Evolutionary conservation across 2,329 filamentous ascomycete genomes (phyloP), one percentile per base, ranked within the genome.

Genomic region (Pyricularia pennisetigena): DNA sequence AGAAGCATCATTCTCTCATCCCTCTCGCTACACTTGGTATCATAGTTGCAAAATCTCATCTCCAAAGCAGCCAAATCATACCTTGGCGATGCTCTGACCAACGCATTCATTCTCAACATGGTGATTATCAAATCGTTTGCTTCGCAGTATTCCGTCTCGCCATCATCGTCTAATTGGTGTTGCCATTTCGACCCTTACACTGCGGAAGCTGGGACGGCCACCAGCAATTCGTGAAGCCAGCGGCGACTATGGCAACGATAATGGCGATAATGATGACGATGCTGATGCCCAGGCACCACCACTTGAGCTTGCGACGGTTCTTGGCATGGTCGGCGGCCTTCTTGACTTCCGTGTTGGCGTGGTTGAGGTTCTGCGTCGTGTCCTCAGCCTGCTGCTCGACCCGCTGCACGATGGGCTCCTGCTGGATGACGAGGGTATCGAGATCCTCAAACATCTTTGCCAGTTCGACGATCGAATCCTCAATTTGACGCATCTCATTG

Each of bases 401-500:
- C 66, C 85, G 80, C 70, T 82, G 76, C 66, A 94, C 84, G 65
- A 86, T 80, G 23, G 82, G 79, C 69, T 93, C 90, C 75, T 94
- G 91, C 74, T 89, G 84, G 73, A 92, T 86, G 69, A 94, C 88
- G 70, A 90, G 82, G 73, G 90, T 87, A 69, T 90, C 90, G 70
- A 95, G 86, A 74, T 94, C 88, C 72, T 88, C 82, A 81, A 93
- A 93, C 73, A 94, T 84, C 65, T 84, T 76, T 29, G 87, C 84
- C 61, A 94, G 85, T 76, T 94, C 90, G 49, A 82, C 80, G 71
- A 94, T 84, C 6, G 90, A 93, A 76, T 86, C 83, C 78, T 94
- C 91, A 73, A 95, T 94, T 78, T 87, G 87, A 79, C 92, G 86
- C 71, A 94, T 88, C 79, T 94, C 92, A 76, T 91, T 92, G 82